These are phyloP conservation scores for Geosmithia putterillii DNA, from an alignment of 2,329 filamentous ascomycete genomes.

Conservation along the genomic window DNA sequence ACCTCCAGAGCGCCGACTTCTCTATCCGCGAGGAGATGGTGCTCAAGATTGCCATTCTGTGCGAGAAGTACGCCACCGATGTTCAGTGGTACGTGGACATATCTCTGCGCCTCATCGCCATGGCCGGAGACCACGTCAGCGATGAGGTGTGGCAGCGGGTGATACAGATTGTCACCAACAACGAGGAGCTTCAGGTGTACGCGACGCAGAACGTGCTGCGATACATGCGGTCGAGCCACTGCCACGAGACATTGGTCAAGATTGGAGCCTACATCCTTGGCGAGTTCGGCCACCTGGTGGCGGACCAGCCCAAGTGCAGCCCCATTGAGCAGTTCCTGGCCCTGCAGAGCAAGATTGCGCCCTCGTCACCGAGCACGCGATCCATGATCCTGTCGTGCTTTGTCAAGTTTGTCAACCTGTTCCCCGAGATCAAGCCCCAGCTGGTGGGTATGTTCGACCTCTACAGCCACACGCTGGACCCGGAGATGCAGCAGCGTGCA, in stretches of 20 bases:
- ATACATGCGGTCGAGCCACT: constrained; percentile 85
- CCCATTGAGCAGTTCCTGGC: constrained; percentile 96
- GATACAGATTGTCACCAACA: constrained; percentile 98
- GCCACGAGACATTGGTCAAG: constrained; percentile 94
- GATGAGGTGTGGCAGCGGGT: constrained; percentile 99
- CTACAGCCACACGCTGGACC: constrained; percentile 90
- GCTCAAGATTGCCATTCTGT: constrained; percentile 93
- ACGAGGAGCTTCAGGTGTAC: constrained; percentile 94
- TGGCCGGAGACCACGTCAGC: constrained; percentile 96
- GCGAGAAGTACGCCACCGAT: constrained; percentile 96
- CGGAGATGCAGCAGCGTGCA: constrained; percentile 89
- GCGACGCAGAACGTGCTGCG: constrained; percentile 87
- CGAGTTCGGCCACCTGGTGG: constrained; percentile 93
- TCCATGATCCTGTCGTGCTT: constrained; percentile 94
- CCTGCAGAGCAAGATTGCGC: constrained; percentile 78
- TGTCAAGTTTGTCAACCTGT: constrained; percentile 95
- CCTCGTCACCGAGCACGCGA: constrained; percentile 77
- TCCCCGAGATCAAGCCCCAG: constrained; percentile 96
- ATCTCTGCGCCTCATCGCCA: constrained; percentile 81
- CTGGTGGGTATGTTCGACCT: constrained; percentile 79
- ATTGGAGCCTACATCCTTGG: constrained; percentile 94
- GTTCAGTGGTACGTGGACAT: constrained; percentile 99
- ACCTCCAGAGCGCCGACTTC: constrained; percentile 92
- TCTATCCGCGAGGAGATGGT: constrained; percentile 99
- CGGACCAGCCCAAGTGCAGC: constrained; percentile 82